Base-by-base conservation (phyloP, 805 yeast genomes). In the Wickerhamiella shivajii region DNA sequence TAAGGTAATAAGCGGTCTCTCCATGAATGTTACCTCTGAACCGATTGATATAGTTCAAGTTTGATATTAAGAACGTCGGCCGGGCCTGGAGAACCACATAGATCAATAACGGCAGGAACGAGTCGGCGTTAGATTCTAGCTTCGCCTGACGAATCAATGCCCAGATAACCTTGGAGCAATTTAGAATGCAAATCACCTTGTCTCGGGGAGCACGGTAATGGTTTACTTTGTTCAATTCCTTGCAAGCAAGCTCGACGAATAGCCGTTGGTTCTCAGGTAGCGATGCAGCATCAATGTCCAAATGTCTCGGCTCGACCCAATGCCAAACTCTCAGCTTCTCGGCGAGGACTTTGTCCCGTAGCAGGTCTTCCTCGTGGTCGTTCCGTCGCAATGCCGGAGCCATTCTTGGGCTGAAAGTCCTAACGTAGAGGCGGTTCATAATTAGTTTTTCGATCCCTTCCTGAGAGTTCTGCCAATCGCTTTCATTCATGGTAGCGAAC, bases 391-490 rank as follows among this genome's bases (percentile, higher is more conserved):
- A 56, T 5, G 53, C 43, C 6, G 52, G 59, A 2, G 67, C 57
- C n/a, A 70, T 66, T 27, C 63, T 69, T 0, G 97, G 96, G 0
- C 96, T 73, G 49, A 78, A 92, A 19, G 87, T 77, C 35, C 68
- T 70, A 1, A 63, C 62, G 52, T 83, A 85, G 2, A 92, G 55
- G 42, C 93, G 65, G 36, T 87, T 85, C 93, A 85, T 81, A 7
- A 92, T 65, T 27, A 90, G 63, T 53, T 90, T 90, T 54, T 90
- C 99, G 46, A 90, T 64, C 0, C 98, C 98, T 45, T 84, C 96
- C 43, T 74, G 60, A 2, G 93, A 75, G 49, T 85, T 83, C 24
- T 65, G 72, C 32, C 79, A 57, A 34, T 67, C 73, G 14, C 62
- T 61, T 2, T 63, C 67, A 12, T 71, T 72, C 60, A 81, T 65